Percentiles rank a stretch among this genome's conserved stretches.
These are phyloP conservation scores for Microdochium paspali DNA, from an alignment of 2,329 filamentous ascomycete genomes.

Conservation along the genomic window DNA sequence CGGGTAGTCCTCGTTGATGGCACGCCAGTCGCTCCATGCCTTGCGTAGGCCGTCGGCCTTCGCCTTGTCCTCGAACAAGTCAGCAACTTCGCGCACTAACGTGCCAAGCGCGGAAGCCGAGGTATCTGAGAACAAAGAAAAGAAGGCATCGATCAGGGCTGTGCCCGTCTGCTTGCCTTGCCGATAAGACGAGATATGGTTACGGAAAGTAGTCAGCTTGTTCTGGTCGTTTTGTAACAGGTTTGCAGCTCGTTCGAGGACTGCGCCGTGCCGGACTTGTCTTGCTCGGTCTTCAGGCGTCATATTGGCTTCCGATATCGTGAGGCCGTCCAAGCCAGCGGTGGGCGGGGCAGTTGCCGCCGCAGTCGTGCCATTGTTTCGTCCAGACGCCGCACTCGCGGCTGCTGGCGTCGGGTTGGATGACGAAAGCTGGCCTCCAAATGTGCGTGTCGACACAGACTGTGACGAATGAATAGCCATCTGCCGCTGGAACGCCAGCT, in stretches of 20 bases:
- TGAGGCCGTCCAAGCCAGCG: conserved; percentile 38
- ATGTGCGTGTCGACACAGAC: conserved; percentile 68
- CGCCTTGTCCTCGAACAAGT: conserved; percentile 75
- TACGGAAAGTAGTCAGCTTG: conserved; percentile 72
- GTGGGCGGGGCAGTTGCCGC: conserved; percentile 21
- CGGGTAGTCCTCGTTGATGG: conserved; percentile 93
- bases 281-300: conserved; percentile 75
- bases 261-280: conserved; percentile 68
- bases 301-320: conserved; percentile 40
- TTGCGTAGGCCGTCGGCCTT: conserved; percentile 68
- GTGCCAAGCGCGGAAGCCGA: conserved; percentile 76
- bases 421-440: conserved; percentile 74
- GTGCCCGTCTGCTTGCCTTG: conserved; percentile 59
- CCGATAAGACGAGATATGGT: conserved; percentile 69
- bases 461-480: conserved; percentile 86
- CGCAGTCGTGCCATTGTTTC: conserved; percentile 10
- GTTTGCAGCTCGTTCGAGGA: conserved; percentile 75
- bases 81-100: conserved; percentile 81
- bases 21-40: conserved; percentile 92
- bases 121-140: conserved; percentile 71
- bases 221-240: conserved; percentile 67
- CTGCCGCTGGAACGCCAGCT: conserved; percentile 84
- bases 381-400: conserved; percentile 3
- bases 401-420: conserved; percentile 21
- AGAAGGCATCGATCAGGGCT: conserved; percentile 79